phyloP scores from a whole-genome alignment of 2,329 filamentous ascomycete species.

The Clonostachys rhizophaga region DNA sequence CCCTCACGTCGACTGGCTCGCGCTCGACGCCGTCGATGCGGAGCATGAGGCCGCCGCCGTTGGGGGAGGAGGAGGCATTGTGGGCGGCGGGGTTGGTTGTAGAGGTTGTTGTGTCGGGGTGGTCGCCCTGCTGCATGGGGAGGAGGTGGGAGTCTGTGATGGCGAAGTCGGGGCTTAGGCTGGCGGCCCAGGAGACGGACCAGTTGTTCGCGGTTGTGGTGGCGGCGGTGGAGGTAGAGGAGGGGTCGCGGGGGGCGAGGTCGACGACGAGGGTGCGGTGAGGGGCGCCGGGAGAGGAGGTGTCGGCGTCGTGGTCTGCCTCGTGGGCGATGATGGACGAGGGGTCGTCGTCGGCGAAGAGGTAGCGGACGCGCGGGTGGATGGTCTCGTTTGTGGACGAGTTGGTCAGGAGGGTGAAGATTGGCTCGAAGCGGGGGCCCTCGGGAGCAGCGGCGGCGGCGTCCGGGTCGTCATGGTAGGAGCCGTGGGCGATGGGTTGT shows the following conservation, averaged over 20 bases:
- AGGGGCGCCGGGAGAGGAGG: constrained; percentile 9
- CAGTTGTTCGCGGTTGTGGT: constrained; percentile 25
- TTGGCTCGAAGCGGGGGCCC: constrained; percentile 59
- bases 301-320: constrained; percentile 26
- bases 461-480: constrained; percentile 7
- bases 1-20: constrained; percentile 3
- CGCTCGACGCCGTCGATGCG: constrained; percentile 30
- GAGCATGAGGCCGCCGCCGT: constrained; percentile 19
- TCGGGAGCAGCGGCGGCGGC: constrained; percentile 6
- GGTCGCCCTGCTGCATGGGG: constrained; percentile 31
- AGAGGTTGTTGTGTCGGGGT: constrained; percentile 12
- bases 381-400: constrained; percentile 66
- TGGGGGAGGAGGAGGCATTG: constrained; percentile 8
- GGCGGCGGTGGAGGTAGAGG: background rate
- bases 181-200: constrained; percentile 63
- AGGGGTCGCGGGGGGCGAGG: constrained; percentile 28
- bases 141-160: constrained; percentile 39
- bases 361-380: constrained; percentile 85
- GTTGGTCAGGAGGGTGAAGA: constrained; percentile 85
- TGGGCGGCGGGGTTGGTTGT: constrained; percentile 12
- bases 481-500: constrained; percentile 2
- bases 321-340: constrained; percentile 69
- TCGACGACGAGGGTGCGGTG: constrained; percentile 51
- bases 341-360: constrained; percentile 93
- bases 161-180: constrained; percentile 70